Conservation (phyloP, 1,139 yeast genomes). For the Geotrichum reessii region DNA sequence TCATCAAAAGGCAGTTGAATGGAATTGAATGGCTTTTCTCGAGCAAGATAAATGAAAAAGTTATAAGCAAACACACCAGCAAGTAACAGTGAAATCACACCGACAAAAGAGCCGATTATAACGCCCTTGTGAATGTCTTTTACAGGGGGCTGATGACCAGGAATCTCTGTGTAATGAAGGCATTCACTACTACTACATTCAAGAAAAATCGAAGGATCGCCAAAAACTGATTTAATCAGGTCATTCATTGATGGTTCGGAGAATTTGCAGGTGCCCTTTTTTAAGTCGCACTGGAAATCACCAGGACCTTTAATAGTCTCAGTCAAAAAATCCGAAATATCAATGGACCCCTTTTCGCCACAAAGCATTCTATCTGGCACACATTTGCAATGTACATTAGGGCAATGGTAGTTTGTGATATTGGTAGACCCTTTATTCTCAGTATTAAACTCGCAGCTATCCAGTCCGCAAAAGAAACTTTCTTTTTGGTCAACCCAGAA, state of each 20-base stretch:
- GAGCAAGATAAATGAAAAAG: conserved; percentile 28
- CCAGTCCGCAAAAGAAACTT: conserved; percentile 81
- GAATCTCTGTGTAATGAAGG: conserved; percentile 83
- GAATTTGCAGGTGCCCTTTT: conserved; percentile 58
- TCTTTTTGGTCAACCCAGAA: conserved; percentile 92
- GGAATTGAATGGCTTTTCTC: conserved; percentile 24
- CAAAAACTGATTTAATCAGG: conserved; percentile 80
- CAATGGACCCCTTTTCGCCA: conserved; percentile 91
- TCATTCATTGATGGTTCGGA: conserved; percentile 97
- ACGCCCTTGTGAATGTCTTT: conserved; percentile 49
- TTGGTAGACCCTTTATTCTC: conserved; percentile 50
- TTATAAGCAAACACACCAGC: conserved; percentile 43
- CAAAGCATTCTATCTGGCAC: conserved; percentile 89
- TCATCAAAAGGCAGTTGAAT: conserved; percentile 37
- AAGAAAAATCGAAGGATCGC: conserved; percentile 81
- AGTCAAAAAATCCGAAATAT: conserved; percentile 83
- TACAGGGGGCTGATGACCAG: conserved; percentile 71
- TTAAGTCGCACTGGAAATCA: conserved; percentile 72
- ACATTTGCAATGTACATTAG: conserved; percentile 73
- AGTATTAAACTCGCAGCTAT: conserved; percentile 61
- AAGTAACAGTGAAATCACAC: conserved; percentile 40
- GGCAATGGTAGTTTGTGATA: conserved; percentile 72
- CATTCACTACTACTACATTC: conserved; percentile 85
- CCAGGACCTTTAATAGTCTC: conserved; percentile 94
- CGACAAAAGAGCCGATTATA: conserved; percentile 47